Evolutionary conservation across 129 eudicot genomes (phyloP).

Genomic region (Saussurea involucrata): DNA sequence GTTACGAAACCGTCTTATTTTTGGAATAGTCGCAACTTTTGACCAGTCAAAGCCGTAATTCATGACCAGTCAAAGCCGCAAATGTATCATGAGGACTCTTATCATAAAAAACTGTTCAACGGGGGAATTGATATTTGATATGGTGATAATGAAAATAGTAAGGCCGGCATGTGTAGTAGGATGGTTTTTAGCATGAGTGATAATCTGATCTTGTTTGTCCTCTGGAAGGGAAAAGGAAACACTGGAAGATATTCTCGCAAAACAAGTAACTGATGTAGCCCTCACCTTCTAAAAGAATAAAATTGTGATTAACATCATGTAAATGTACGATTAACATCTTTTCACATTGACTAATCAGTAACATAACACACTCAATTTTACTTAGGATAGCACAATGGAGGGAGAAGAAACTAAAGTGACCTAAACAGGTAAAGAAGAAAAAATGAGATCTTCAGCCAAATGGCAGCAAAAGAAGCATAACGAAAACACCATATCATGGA

Average conservation of each 20-base stretch:
- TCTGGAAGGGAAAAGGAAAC: constrained; percentile 65
- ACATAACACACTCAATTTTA: too few relatives aligned
- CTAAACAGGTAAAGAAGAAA: neutral
- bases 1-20: too few relatives aligned
- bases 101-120: neutral
- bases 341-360: neutral
- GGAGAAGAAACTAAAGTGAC: neutral
- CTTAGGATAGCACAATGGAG: neutral
- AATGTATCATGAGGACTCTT: neutral
- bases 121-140: neutral
- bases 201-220: constrained; percentile 62
- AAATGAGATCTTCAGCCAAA: neutral
- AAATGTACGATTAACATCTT: neutral
- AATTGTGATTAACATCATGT: constrained; percentile 8
- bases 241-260: constrained; percentile 85
- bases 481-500: too few relatives aligned
- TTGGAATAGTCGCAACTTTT: too few relatives aligned
- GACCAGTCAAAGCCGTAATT: too few relatives aligned
- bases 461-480: neutral
- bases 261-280: constrained; percentile 92
- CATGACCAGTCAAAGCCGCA: too few relatives aligned
- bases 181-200: constrained; percentile 38
- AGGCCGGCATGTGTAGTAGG: neutral
- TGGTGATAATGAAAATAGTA: neutral
- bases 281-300: constrained; percentile 51